These are phyloP conservation scores for Pythium sp. DNA, from an alignment of 352 stramenopile genomes.

Conservation along the genomic window DNA sequence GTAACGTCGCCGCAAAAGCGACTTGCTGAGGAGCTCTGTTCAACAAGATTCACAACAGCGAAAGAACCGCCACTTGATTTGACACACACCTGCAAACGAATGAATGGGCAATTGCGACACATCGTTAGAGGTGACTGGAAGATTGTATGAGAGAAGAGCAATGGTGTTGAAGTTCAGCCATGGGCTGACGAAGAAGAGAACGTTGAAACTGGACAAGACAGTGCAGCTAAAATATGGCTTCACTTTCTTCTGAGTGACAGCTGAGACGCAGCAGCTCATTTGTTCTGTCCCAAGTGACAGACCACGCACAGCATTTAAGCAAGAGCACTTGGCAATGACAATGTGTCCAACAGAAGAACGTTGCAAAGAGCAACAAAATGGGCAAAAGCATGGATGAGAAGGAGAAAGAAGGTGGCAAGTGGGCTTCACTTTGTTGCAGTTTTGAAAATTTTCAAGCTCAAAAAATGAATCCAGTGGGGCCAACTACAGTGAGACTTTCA, in stretches of 20 bases:
- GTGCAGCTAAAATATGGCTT: neutral
- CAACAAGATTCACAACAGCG: neutral
- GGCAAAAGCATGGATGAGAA: no score
- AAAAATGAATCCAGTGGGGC: conserved; percentile 2
- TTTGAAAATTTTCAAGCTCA: neutral
- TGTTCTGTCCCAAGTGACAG: neutral
- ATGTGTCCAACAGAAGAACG: no score
- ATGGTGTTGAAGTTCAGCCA: neutral
- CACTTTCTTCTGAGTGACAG: neutral
- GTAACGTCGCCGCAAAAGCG: neutral
- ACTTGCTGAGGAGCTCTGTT: neutral
- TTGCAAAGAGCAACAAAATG: no score
- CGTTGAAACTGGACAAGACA: neutral
- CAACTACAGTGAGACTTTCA: neutral
- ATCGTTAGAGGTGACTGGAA: neutral
- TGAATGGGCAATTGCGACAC: neutral
- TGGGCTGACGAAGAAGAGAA: neutral
- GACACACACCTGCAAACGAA: neutral
- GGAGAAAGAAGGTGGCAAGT: no score
- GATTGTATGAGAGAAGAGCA: neutral
- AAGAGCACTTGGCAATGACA: no score
- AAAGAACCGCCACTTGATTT: neutral
- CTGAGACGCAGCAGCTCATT: neutral
- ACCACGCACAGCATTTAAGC: no score
- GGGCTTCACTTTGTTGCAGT: neutral